Base-by-base conservation (phyloP, 345 rosid species). In the Citrus medica region DNA sequence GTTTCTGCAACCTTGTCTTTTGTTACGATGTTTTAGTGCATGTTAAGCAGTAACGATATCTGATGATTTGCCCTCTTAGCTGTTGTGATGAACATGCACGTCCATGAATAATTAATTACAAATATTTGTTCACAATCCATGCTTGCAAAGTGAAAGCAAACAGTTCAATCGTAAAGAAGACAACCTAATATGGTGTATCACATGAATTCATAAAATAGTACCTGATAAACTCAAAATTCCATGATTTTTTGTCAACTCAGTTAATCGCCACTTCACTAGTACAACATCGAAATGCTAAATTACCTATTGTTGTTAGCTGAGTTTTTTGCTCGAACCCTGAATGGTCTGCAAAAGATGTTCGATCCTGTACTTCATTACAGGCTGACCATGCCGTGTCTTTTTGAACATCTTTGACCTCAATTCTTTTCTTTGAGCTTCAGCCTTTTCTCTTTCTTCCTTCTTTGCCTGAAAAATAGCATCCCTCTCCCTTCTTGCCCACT, bases 311-410 rank as follows among this genome's bases (percentile, higher is more conserved):
- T 48, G 58, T 38, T 61, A 56, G 38, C n/a, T 14, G 78, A 42
- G 27, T 38, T 79, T 76, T 73, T 73, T 59, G 48, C 80, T 76
- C 24, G 92, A 84, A 84, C 86, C 85, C 82, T 90, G 91, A 76
- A 96, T 83, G 4, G 89, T 79, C 83, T 90, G 94, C 84, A 92
- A 84, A 82, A 94, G 94, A 82, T 89, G 89, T 84, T 96, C 93
- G 10, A 94, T 92, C 84, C 94, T 86, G 80, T 94, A 92, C 84
- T 96, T 92, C 97, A 94, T 94, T 2, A 94, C 88, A 46, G 97
- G 98, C 71, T 94, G 99, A 73, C 99, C 99, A 32, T 80, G 83
- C 58, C 84, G 76, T 16, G 98, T 92, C 88, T 76, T 94, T 84
- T 86, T 92, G 82, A 90, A 83, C 97, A 94, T 92, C 79, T 89